A percentile compares a stretch with the other conserved stretches of the same genome.
Conservation (phyloP, 768 basidiomycete species). For the Pleurotus pulmonarius region DNA sequence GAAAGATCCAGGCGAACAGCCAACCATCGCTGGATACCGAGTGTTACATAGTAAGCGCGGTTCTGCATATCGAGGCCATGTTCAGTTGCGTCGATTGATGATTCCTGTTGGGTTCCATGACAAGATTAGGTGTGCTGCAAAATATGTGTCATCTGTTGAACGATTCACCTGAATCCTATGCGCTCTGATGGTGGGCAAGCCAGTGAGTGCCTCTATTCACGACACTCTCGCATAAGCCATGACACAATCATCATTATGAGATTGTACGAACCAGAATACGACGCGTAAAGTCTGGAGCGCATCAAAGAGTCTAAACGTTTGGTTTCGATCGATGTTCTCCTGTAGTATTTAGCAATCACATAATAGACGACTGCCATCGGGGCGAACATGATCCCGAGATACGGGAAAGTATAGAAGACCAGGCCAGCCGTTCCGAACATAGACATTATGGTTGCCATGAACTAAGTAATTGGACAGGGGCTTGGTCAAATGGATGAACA, state of each 20-base stretch:
- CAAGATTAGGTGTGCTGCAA: no score
- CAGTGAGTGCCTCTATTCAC: slow-evolving; percentile 52
- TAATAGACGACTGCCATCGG: slow-evolving; percentile 30
- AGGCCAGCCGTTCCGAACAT: slow-evolving; percentile 55
- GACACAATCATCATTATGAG: neutral
- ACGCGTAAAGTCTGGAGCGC: slow-evolving; percentile 52
- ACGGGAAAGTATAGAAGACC: slow-evolving; percentile 65
- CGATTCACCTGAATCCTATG: slow-evolving; percentile 47
- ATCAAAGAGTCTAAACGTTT: slow-evolving; percentile 62
- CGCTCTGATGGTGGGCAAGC: slow-evolving; percentile 58
- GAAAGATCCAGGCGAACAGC: slow-evolving; percentile 61
- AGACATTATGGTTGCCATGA: slow-evolving; percentile 33
- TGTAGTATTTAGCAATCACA: slow-evolving; percentile 39
- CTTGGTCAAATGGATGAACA: slow-evolving; percentile 17
- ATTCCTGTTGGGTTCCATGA: slow-evolving; percentile 24
- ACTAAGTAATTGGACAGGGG: no score
- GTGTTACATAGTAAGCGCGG: slow-evolving; percentile 59
- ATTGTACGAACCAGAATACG: slow-evolving; percentile 45
- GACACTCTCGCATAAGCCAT: neutral
- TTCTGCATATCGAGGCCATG: slow-evolving; percentile 55
- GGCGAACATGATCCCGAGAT: slow-evolving; percentile 46
- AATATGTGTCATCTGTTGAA: neutral
- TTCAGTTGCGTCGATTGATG: slow-evolving; percentile 48
- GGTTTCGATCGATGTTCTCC: slow-evolving; percentile 58
- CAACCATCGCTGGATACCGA: slow-evolving; percentile 65